phyloP scores from a whole-genome alignment of 2,329 filamentous ascomycete genomes.

The Rutstroemia sp. region DNA sequence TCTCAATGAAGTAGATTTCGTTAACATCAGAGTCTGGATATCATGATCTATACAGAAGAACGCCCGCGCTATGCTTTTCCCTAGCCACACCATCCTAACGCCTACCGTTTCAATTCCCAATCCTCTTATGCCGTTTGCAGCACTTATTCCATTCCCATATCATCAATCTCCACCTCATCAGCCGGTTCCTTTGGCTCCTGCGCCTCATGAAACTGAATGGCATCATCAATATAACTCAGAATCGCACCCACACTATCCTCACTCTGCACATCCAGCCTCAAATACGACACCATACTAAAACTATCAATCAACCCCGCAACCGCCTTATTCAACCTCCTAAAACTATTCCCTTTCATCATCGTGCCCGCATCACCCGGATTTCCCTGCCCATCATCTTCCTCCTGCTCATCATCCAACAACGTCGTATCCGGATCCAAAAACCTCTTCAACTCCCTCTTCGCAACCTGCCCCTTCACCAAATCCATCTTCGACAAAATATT shows the following conservation, averaged over 20 bases:
- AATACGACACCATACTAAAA: slow-evolving; percentile 96
- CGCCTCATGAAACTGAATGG: slow-evolving; percentile 87
- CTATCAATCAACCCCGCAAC: slow-evolving; percentile 90
- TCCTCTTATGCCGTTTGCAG: background rate
- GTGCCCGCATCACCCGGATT: slow-evolving; percentile 55
- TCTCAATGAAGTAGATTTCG: background rate
- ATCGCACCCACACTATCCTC: slow-evolving; percentile 85
- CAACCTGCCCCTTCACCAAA: slow-evolving; percentile 81
- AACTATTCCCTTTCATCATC: slow-evolving; percentile 76
- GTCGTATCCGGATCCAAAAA: slow-evolving; percentile 83
- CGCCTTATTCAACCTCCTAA: slow-evolving; percentile 75
- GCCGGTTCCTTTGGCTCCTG: slow-evolving; percentile 82
- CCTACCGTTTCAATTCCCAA: slow-evolving; percentile 4
- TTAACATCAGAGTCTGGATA: background rate
- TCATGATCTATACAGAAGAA: slow-evolving; percentile 4
- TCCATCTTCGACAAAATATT: slow-evolving; percentile 99
- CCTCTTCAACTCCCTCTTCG: slow-evolving; percentile 79
- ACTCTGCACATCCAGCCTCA: slow-evolving; percentile 81
- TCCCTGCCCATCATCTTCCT: slow-evolving; percentile 41
- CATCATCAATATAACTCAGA: slow-evolving; percentile 88
- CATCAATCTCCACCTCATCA: slow-evolving; percentile 49
- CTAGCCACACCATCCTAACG: slow-evolving; percentile 1
- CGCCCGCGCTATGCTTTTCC: slow-evolving; percentile 16
- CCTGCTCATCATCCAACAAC: slow-evolving; percentile 54
- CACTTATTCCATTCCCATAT: slow-evolving; percentile 29